phyloP scores from a whole-genome alignment of 495 filamentous ascomycete genomes.

The Penicillium riverlandense region DNA sequence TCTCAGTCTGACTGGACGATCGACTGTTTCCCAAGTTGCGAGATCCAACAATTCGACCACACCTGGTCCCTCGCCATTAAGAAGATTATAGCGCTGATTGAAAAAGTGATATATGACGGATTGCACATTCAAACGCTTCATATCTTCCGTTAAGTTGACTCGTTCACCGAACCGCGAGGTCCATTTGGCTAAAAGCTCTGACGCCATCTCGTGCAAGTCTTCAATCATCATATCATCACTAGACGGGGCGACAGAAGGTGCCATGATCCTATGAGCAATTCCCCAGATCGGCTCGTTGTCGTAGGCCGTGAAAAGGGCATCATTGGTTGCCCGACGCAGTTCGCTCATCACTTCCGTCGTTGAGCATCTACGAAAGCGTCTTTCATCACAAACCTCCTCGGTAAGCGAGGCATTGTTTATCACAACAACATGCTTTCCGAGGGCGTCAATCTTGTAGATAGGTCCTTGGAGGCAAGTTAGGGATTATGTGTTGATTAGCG shows the following conservation, averaged over 20 bases:
- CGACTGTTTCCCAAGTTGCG: slow-evolving; percentile 36
- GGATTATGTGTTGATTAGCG: slow-evolving; percentile 5
- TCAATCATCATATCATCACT: slow-evolving; percentile 24
- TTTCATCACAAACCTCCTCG: slow-evolving; percentile 68
- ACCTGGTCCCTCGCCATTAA: slow-evolving; percentile 21
- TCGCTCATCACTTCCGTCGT: slow-evolving; percentile 44
- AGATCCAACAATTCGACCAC: slow-evolving; percentile 34
- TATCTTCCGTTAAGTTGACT: slow-evolving; percentile 59
- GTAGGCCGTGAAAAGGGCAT: slow-evolving; percentile 68
- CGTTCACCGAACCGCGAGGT: slow-evolving; percentile 38
- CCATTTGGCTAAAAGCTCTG: slow-evolving; percentile 67
- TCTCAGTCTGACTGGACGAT: slow-evolving; percentile 31
- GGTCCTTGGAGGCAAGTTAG: slow-evolving; percentile 34
- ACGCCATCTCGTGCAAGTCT: slow-evolving; percentile 62
- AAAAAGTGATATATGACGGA: slow-evolving; percentile 61
- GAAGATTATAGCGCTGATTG: slow-evolving; percentile 26
- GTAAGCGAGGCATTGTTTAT: slow-evolving; percentile 49
- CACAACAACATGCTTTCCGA: slow-evolving; percentile 44
- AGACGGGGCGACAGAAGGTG: slow-evolving; percentile 27
- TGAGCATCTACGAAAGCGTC: slow-evolving; percentile 59
- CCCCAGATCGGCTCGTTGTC: slow-evolving; percentile 59
- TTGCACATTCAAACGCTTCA: slow-evolving; percentile 64
- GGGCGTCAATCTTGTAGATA: slow-evolving; percentile 61
- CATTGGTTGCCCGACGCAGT: slow-evolving; percentile 55
- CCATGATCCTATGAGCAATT: slow-evolving; percentile 64